Conservation (phyloP, 2,329 filamentous ascomycete species). For the Stachybotrys elegans region DNA sequence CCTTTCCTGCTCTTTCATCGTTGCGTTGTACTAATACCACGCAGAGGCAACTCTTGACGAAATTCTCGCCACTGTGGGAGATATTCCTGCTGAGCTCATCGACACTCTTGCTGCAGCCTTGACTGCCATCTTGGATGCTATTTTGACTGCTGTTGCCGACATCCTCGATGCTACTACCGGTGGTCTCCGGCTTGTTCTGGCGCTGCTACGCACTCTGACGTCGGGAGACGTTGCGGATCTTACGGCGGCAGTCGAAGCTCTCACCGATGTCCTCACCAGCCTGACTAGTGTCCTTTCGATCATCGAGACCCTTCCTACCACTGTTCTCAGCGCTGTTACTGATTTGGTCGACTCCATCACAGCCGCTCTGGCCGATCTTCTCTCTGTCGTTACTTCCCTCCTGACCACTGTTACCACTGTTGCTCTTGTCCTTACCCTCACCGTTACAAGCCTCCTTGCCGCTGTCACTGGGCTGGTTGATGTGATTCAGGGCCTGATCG, state of each 20-base stretch:
- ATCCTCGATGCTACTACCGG: background rate
- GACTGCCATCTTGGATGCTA: background rate
- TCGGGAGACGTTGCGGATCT: background rate
- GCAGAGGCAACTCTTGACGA: background rate
- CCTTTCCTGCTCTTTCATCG: background rate
- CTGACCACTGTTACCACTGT: background rate
- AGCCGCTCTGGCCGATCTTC: background rate
- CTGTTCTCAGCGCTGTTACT: background rate
- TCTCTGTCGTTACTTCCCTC: background rate
- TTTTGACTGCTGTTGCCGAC: background rate
- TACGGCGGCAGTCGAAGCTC: background rate
- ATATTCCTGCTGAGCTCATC: background rate
- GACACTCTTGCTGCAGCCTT: background rate
- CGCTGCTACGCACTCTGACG: background rate
- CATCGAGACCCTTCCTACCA: background rate
- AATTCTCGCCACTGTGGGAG: background rate
- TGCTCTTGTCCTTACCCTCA: background rate
- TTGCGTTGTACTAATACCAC: background rate
- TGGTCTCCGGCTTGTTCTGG: background rate
- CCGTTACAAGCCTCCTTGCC: background rate
- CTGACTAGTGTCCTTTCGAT: background rate
- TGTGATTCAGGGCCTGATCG: background rate
- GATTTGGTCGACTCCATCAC: background rate
- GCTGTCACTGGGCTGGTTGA: background rate
- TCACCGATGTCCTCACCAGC: background rate